Percentiles rank a stretch among this genome's conserved stretches.
Conservation (phyloP, 2,329 filamentous ascomycete genomes). For the Trichoderma aggressivum region DNA sequence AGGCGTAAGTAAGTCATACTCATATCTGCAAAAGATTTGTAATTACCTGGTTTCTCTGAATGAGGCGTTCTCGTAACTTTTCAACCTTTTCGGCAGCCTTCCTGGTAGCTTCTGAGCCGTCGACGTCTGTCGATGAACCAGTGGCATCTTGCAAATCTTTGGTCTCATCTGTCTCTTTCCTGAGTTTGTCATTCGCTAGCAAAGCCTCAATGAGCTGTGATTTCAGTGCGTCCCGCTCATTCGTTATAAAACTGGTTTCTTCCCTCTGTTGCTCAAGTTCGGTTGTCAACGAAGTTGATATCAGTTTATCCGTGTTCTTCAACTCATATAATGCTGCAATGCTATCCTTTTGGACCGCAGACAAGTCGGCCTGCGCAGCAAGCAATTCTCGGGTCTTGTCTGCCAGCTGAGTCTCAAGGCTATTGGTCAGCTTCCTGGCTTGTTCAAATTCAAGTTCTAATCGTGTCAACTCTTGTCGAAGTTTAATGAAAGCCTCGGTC, state of each 20-base stretch:
- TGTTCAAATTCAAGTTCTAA: slow-evolving; percentile 47
- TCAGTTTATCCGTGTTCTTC: slow-evolving; percentile 56
- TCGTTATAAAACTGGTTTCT: slow-evolving; percentile 46
- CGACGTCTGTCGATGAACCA: slow-evolving; percentile 34
- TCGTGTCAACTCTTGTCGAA: slow-evolving; percentile 48
- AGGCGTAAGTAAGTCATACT: neutral
- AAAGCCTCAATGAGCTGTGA: slow-evolving; percentile 58
- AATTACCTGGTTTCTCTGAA: slow-evolving; percentile 59
- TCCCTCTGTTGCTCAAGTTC: slow-evolving; percentile 56
- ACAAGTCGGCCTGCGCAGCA: slow-evolving; percentile 51
- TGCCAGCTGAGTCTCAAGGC: slow-evolving; percentile 47
- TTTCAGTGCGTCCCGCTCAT: slow-evolving; percentile 56
- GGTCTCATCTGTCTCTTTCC: slow-evolving; percentile 50
- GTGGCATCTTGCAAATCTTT: slow-evolving; percentile 41
- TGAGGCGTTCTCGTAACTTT: slow-evolving; percentile 53
- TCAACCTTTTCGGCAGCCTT: slow-evolving; percentile 53
- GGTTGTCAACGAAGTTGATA: slow-evolving; percentile 55
- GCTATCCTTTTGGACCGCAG: slow-evolving; percentile 52
- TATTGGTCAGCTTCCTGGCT: slow-evolving; percentile 40
- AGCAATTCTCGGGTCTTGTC: slow-evolving; percentile 56
- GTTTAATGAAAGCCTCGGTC: slow-evolving; percentile 49
- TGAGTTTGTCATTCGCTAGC: slow-evolving; percentile 58
- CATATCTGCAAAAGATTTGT: neutral
- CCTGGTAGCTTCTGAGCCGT: slow-evolving; percentile 35
- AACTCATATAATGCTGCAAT: slow-evolving; percentile 54